Base-by-base conservation (phyloP, 441 rosid species). In the Erodium texanum region DNA sequence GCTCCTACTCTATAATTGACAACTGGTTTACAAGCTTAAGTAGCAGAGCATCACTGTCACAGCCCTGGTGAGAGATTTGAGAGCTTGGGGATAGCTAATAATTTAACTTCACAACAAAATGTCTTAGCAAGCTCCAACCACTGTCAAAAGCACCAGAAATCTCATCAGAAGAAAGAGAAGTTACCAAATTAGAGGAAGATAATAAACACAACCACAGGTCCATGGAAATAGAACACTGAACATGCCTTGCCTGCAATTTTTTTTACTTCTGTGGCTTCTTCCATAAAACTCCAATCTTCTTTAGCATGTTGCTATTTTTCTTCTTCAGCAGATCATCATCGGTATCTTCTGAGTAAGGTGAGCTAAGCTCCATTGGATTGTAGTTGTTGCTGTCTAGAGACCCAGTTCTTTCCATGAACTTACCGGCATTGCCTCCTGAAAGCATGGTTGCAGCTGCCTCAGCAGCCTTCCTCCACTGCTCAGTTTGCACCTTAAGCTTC, bases 381-480 rank as follows among this genome's bases (percentile, higher is more conserved):
- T 36, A 36, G 41, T 36, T 36, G 41, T 36, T 36, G 41, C 41
- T 36, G 69, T 81, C 87, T 65, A 83, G 24, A 24, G 87, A 83
- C 32, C 79, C 82, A 1, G 75, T 81, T 73, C 84, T 78, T 68
- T 88, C 93, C 66, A 76, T 62, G 68, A 75, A 72, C 69, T 84
- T 88, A 45, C 86, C 86, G 7, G 83, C 86, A 62, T 79, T 83
- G 62, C 84, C 90, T 8, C 80, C 76, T 24, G 93, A 83, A 73
- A 88, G 83, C 87, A 88, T 83, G 0, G 89, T 76, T 0, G 89
- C 84, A 12, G 94, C 94, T 4, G 91, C 89, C 71, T 88, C 94
- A 0, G 91, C 89, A 71, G 94, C 94, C 79, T 88, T 88, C 75
- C 91, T 84, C 91, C 89, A 88, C 73, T 88, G 94, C 56, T 88